These are phyloP conservation scores for Diplodia corticola DNA, from an alignment of 2,329 filamentous ascomycete genomes.

Conservation along the genomic window DNA sequence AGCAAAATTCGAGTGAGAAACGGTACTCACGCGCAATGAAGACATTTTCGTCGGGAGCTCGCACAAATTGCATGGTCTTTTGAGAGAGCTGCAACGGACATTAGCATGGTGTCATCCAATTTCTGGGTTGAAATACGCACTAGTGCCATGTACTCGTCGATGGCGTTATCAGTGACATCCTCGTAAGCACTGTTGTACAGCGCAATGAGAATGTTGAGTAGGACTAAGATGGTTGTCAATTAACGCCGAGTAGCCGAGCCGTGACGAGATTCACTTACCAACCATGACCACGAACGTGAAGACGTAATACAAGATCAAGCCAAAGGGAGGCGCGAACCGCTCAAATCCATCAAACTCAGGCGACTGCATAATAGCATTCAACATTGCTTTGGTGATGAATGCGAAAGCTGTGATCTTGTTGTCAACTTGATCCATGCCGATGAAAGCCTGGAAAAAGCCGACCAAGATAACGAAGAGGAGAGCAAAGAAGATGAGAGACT, in stretches of 20 bases:
- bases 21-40: conserved; percentile 69
- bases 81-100: conserved; percentile 45
- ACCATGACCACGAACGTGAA: conserved; percentile 98
- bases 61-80: conserved; percentile 95
- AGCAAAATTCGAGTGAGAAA: conserved; percentile 35
- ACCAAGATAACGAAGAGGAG: conserved; percentile 80
- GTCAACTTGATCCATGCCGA: conserved; percentile 84
- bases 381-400: conserved; percentile 80
- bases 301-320: conserved; percentile 92
- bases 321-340: conserved; percentile 87
- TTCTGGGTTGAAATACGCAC: neutral
- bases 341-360: conserved; percentile 91
- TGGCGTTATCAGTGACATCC: conserved; percentile 88
- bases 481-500: conserved; percentile 92
- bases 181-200: conserved; percentile 97
- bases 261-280: neutral
- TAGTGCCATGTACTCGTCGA: conserved; percentile 92
- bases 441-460: conserved; percentile 89
- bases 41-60: conserved; percentile 96
- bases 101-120: neutral
- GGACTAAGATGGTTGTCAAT: conserved; percentile 46
- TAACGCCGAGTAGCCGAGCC: too few relatives aligned
- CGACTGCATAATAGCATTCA: conserved; percentile 86
- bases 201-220: conserved; percentile 95
- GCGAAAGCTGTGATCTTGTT: conserved; percentile 60